A percentile compares a stretch with the other conserved stretches of the same genome.
Evolutionary conservation across 31 red algal species (phyloP).

Genomic region (Odonthalia washingtoniensis): DNA sequence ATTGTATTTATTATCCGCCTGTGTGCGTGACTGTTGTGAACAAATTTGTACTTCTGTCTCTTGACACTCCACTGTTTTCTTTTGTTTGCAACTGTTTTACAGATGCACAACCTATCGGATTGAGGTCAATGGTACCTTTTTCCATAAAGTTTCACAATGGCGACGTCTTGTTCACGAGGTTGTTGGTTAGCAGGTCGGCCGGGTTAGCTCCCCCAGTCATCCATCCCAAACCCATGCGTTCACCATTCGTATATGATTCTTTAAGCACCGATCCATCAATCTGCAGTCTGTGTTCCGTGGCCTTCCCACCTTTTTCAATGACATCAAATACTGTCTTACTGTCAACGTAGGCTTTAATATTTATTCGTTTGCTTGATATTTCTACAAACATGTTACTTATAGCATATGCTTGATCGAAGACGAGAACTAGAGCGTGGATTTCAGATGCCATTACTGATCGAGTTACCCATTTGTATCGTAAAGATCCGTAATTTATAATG

Average conservation of each 20-base stretch:
- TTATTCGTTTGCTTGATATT: neutral
- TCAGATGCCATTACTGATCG: neutral
- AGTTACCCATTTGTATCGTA: neutral
- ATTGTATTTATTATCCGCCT: no score
- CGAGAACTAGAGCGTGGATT: neutral
- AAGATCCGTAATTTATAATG: neutral
- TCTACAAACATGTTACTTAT: neutral
- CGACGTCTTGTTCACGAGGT: no score
- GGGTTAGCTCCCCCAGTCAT: no score
- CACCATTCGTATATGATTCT: neutral
- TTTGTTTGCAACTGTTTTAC: no score
- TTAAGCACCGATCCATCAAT: neutral
- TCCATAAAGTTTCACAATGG: no score
- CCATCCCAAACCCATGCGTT: no score
- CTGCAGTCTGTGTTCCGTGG: neutral
- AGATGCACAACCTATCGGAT: no score
- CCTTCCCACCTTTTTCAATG: neutral
- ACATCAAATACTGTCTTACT: neutral
- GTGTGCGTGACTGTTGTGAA: no score
- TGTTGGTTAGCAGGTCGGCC: no score
- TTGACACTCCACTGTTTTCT: no score
- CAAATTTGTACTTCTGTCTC: no score
- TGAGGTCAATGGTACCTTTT: no score
- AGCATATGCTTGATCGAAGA: neutral
- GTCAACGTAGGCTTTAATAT: neutral